A percentile compares a stretch with the other conserved stretches of the same genome.
Conservation (phyloP, 164 flowering plant species). For the Protea cynaroides region DNA sequence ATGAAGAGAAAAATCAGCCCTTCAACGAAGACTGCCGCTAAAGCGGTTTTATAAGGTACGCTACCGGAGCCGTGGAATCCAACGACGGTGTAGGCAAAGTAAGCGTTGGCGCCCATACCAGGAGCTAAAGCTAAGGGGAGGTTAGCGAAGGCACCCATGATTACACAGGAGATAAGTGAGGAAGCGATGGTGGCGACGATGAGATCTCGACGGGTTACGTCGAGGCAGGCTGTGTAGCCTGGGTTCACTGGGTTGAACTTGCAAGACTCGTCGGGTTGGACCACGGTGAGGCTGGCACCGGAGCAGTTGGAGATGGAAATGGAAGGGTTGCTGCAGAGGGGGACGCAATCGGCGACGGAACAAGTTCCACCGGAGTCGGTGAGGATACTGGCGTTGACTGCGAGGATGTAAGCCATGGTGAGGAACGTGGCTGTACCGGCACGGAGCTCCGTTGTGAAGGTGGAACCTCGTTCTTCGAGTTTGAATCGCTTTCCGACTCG, state of each 20-base stretch:
- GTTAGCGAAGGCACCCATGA: constrained; percentile 82
- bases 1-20: constrained; percentile 64
- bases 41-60: constrained; percentile 50
- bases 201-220: constrained; percentile 43
- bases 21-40: constrained; percentile 73
- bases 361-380: constrained; percentile 89
- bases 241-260: constrained; percentile 76
- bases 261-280: constrained; percentile 52
- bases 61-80: constrained; percentile 86
- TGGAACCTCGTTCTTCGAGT: constrained; percentile 46
- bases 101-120: constrained; percentile 92
- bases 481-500: constrained; percentile 67
- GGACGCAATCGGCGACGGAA: constrained; percentile 64
- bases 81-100: constrained; percentile 90
- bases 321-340: constrained; percentile 45
- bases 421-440: constrained; percentile 95
- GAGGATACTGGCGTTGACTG: constrained; percentile 86
- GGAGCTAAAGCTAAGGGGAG: constrained; percentile 83
- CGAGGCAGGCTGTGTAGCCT: constrained; percentile 64
- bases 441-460: constrained; percentile 86
- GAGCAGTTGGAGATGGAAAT: constrained; percentile 32
- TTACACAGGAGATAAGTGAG: constrained; percentile 65
- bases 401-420: constrained; percentile 94
- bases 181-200: constrained; percentile 81
- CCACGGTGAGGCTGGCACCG: constrained; percentile 21